Conservation (phyloP, 768 basidiomycete genomes). For the Myochromella boudieri region DNA sequence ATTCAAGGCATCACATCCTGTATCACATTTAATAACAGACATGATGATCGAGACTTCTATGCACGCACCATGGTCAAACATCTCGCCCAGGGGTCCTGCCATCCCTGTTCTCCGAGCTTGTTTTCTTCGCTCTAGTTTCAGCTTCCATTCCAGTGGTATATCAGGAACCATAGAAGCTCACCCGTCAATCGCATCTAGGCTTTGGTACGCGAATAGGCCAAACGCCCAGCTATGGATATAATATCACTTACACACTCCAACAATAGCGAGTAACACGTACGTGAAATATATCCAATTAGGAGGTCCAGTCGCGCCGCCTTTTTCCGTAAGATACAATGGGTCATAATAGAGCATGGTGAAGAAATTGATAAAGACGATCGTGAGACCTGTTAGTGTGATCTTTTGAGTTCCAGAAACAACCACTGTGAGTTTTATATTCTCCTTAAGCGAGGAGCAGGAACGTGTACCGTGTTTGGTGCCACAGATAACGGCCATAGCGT, state of each 20-base stretch:
- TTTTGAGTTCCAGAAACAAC: too few relatives aligned
- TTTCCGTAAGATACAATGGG: conserved; percentile 69
- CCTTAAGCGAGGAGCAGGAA: background rate
- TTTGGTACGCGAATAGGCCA: conserved; percentile 92
- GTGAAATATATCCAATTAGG: conserved; percentile 92
- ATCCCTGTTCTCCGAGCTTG: conserved; percentile 95
- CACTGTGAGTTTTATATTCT: too few relatives aligned
- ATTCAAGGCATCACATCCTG: conserved; percentile 91
- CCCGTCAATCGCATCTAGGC: conserved; percentile 88
- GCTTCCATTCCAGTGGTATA: conserved; percentile 5
- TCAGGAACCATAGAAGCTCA: conserved; percentile 29
- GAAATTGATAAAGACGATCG: conserved; percentile 83
- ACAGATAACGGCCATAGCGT: conserved; percentile 82
- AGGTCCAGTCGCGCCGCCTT: conserved; percentile 57
- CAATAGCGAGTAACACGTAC: conserved; percentile 51
- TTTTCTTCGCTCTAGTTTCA: conserved; percentile 51
- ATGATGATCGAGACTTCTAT: background rate
- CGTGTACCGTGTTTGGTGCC: conserved; percentile 85
- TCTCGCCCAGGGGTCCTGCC: conserved; percentile 96
- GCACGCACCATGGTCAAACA: conserved; percentile 92
- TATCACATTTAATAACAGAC: background rate
- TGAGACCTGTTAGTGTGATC: conserved; percentile 89
- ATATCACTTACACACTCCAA: too few relatives aligned
- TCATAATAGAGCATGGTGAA: conserved; percentile 82
- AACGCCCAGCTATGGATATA: conserved; percentile 77